Percentiles rank a stretch among this genome's conserved stretches.
These are phyloP conservation scores for Stachybotrys elegans DNA, from an alignment of 2,329 filamentous ascomycete genomes.

Conservation along the genomic window DNA sequence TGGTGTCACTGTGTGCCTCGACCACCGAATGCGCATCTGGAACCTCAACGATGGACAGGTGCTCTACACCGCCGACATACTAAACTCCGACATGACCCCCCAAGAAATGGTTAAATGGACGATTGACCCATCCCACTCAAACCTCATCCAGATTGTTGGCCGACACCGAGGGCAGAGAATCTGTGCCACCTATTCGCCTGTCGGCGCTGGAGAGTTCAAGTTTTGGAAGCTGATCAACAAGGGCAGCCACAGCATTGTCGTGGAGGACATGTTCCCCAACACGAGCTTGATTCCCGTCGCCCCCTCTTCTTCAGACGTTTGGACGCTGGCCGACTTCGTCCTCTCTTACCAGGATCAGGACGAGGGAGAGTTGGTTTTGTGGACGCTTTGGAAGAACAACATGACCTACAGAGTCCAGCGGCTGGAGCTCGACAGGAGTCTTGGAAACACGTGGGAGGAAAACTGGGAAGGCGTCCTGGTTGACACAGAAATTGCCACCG, in stretches of 20 bases:
- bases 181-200: conserved; percentile 81
- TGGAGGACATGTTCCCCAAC: conserved; percentile 67
- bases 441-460: conserved; percentile 56
- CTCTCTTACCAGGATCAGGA: conserved; percentile 48
- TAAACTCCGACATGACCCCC: conserved; percentile 61
- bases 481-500: conserved; percentile 49
- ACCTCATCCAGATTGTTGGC: conserved; percentile 69
- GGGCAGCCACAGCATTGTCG: conserved; percentile 56
- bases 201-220: conserved; percentile 86
- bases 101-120: conserved; percentile 69
- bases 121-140: conserved; percentile 73
- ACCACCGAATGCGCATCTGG: conserved; percentile 88
- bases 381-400: conserved; percentile 83
- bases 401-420: conserved; percentile 70
- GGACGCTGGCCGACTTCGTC: conserved; percentile 74
- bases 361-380: conserved; percentile 56
- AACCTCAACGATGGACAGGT: conserved; percentile 78
- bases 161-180: conserved; percentile 46
- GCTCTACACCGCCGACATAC: conserved; percentile 69
- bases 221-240: conserved; percentile 75
- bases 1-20: conserved; percentile 77
- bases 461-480: conserved; percentile 67
- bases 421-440: conserved; percentile 65
- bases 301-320: conserved; percentile 68
- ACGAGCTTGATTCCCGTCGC: conserved; percentile 58